phyloP scores from a whole-genome alignment of 176 grass and related monocot genomes.

The Cenchrus americanus region DNA sequence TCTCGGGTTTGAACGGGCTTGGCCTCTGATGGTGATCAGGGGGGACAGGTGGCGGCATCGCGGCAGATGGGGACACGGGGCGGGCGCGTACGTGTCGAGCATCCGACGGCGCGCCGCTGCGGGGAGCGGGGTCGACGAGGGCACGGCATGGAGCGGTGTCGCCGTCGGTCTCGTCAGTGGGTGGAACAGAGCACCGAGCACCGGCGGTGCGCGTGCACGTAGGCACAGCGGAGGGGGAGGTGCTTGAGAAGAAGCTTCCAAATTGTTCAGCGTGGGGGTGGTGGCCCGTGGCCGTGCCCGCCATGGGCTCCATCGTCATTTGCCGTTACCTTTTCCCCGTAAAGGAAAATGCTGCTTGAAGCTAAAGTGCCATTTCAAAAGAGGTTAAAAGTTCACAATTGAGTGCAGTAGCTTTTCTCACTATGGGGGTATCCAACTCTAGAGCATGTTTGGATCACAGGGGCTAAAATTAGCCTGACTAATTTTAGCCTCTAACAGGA shows the following conservation, averaged over 20 bases:
- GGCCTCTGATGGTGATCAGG: background rate
- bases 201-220: constrained; percentile 24
- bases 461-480: too few species aligned
- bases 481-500: too few species aligned
- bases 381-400: too few species aligned
- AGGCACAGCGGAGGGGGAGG: background rate
- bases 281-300: background rate
- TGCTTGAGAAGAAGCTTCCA: constrained; percentile 48
- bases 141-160: background rate
- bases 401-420: too few species aligned
- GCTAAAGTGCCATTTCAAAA: too few species aligned
- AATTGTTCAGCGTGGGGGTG: constrained; percentile 3
- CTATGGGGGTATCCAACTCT: too few species aligned
- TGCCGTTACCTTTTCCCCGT: too few species aligned
- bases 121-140: background rate
- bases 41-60: constrained; percentile 36
- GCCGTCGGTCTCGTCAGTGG: constrained; percentile 17
- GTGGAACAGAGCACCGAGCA: background rate
- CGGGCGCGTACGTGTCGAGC: constrained; percentile 24
- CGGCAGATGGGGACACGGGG: background rate
- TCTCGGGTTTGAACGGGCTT: background rate
- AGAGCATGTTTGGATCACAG: too few species aligned
- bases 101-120: background rate
- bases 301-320: background rate
- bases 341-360: background rate